Percentiles rank a stretch among this genome's conserved stretches.
These are phyloP conservation scores for Colletotrichum tofieldiae DNA, from an alignment of 2,329 filamentous ascomycete genomes.

Conservation along the genomic window DNA sequence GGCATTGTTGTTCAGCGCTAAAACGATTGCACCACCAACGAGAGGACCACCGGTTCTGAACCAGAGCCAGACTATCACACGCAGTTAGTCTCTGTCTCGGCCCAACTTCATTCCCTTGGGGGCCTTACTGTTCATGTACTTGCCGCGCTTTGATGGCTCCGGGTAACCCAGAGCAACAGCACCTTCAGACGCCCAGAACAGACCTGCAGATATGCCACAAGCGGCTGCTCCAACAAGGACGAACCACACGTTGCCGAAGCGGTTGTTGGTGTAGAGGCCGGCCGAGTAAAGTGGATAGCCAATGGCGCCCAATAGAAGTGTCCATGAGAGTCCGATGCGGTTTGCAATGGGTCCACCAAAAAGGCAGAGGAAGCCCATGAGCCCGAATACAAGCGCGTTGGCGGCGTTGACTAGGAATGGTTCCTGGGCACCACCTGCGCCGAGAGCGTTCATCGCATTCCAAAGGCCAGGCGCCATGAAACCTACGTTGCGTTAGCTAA, in stretches of 20 bases:
- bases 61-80: constrained; percentile 52
- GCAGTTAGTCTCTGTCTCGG: not conserved
- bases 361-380: constrained; percentile 63
- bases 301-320: constrained; percentile 60
- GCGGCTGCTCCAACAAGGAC: constrained; percentile 64
- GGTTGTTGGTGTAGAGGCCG: constrained; percentile 65
- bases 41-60: constrained; percentile 66
- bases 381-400: constrained; percentile 65
- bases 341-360: constrained; percentile 65
- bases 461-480: constrained; percentile 67
- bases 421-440: constrained; percentile 67
- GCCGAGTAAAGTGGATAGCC: constrained; percentile 65
- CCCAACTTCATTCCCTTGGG: too few relatives aligned
- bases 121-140: constrained; percentile 52
- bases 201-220: constrained; percentile 64
- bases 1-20: constrained; percentile 58
- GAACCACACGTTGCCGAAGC: constrained; percentile 67
- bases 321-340: constrained; percentile 63
- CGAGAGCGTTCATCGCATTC: constrained; percentile 70
- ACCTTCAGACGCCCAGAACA: constrained; percentile 68
- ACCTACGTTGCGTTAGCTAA: constrained; percentile 8
- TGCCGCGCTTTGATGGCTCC: constrained; percentile 62
- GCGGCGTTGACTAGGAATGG: constrained; percentile 68
- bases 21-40: constrained; percentile 62
- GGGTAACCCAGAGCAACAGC: constrained; percentile 66